These are phyloP conservation scores for Salvia miltiorrhiza DNA, from an alignment of 257 asterid genomes.

Conservation along the genomic window DNA sequence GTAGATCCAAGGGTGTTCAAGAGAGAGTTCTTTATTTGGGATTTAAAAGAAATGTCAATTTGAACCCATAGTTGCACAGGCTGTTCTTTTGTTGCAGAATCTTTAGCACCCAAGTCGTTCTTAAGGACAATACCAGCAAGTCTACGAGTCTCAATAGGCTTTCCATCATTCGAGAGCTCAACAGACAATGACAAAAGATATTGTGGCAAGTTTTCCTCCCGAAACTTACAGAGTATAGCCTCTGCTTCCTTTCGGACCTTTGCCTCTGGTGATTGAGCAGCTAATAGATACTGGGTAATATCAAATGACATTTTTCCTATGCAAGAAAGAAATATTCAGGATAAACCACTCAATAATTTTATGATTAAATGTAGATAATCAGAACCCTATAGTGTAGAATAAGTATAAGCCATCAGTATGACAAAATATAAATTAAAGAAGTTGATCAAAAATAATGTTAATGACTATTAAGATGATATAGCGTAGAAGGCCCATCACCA, in stretches of 20 bases:
- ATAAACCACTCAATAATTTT: background rate
- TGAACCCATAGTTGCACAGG: conserved; percentile 71
- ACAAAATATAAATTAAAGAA: background rate
- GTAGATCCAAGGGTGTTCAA: conserved; percentile 69
- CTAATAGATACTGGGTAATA: conserved; percentile 72
- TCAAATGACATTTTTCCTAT: conserved; percentile 72
- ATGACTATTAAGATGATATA: background rate
- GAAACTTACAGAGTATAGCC: conserved; percentile 52
- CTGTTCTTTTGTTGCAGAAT: conserved; percentile 47
- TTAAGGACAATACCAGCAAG: conserved; percentile 85
- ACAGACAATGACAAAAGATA: conserved; percentile 64
- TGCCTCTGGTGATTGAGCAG: conserved; percentile 92
- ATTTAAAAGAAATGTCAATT: conserved; percentile 48
- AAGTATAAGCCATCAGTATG: background rate
- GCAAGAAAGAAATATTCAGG: background rate
- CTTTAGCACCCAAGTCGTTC: conserved; percentile 85
- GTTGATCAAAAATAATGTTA: background rate
- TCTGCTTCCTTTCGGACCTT: conserved; percentile 74
- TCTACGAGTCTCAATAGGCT: conserved; percentile 74
- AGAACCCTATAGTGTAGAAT: background rate
- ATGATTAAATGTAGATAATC: background rate
- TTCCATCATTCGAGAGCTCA: conserved; percentile 69
- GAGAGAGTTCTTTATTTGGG: conserved; percentile 62
- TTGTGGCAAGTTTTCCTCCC: conserved; percentile 63
- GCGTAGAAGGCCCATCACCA: background rate